These are phyloP conservation scores for Hypomontagnella submonticulosa DNA, from an alignment of 495 filamentous ascomycete species.

Conservation along the genomic window DNA sequence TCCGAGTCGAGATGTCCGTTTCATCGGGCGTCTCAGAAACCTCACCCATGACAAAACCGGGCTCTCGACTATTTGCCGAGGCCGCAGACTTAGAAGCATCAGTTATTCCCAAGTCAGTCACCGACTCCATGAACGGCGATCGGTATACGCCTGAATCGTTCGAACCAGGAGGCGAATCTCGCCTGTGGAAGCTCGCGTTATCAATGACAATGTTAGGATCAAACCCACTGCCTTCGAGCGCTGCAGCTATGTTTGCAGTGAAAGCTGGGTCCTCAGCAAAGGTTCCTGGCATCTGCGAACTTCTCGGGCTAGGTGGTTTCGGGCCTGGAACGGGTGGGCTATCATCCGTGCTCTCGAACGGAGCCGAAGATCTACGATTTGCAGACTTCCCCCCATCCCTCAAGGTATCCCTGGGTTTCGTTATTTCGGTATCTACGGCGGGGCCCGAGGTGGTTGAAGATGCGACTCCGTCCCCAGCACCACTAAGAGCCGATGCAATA, in stretches of 20 bases:
- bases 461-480: conserved; percentile 44
- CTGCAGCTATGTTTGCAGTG: conserved; percentile 75
- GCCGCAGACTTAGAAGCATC: conserved; percentile 9
- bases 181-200: conserved; percentile 69
- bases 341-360: conserved; percentile 41
- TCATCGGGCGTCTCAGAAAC: conserved; percentile 35
- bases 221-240: conserved; percentile 73
- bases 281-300: conserved; percentile 57
- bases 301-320: conserved; percentile 50
- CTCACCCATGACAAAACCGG: conserved; percentile 37
- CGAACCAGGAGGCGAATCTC: conserved; percentile 72
- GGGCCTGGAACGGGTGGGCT: conserved; percentile 51
- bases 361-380: conserved; percentile 32
- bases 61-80: conserved; percentile 12
- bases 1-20: conserved; percentile 21
- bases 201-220: conserved; percentile 77
- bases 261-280: conserved; percentile 74
- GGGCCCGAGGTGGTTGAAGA: conserved; percentile 34
- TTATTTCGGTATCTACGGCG: conserved; percentile 25
- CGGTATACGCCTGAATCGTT: conserved; percentile 59
- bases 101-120: conserved; percentile 48
- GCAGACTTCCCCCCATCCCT: conserved; percentile 36
- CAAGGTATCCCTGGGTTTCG: conserved; percentile 26
- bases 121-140: conserved; percentile 58
- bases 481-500: conserved; percentile 54